Conservation (phyloP, 2,329 filamentous ascomycete genomes). For the Diplodia corticola region DNA sequence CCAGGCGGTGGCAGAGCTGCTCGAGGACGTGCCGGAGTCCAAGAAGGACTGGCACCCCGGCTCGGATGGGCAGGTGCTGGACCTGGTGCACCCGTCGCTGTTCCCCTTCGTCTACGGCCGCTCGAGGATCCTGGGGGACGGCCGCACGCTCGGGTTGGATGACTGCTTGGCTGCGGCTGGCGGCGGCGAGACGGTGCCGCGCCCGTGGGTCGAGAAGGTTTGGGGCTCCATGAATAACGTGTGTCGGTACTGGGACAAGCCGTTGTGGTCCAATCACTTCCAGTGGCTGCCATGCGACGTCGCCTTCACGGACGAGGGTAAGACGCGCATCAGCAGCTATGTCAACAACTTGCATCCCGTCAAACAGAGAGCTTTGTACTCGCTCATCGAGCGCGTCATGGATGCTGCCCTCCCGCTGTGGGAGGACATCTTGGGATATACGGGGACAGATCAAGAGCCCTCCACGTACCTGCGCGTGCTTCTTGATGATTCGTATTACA, state of each 20-base stretch:
- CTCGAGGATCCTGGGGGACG: conserved; percentile 25
- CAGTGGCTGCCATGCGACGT: conserved; percentile 56
- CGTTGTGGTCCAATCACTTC: conserved; percentile 35
- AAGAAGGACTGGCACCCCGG: conserved; percentile 63
- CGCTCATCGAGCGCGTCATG: conserved; percentile 46
- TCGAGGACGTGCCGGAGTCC: conserved; percentile 54
- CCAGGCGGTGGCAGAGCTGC: conserved; percentile 40
- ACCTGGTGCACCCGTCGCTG: conserved; percentile 61
- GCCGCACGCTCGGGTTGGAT: conserved; percentile 24
- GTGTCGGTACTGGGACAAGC: background rate
- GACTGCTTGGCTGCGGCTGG: conserved; percentile 24
- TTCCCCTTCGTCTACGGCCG: conserved; percentile 30
- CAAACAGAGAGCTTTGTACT: conserved; percentile 43
- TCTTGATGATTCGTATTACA: background rate
- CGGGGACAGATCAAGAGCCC: background rate
- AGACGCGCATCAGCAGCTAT: conserved; percentile 48
- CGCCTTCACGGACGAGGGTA: conserved; percentile 34
- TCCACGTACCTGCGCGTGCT: background rate
- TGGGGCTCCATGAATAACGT: background rate
- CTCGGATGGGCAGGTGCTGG: conserved; percentile 56
- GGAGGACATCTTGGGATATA: conserved; percentile 26
- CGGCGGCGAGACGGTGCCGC: conserved; percentile 23
- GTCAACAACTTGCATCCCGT: conserved; percentile 54
- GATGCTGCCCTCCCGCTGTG: conserved; percentile 48
- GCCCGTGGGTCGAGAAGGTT: conserved; percentile 10